Percentiles rank a stretch among this genome's conserved stretches.
These are phyloP conservation scores for Leucocoprinus leucothites DNA, from an alignment of 768 basidiomycete species.

Conservation along the genomic window DNA sequence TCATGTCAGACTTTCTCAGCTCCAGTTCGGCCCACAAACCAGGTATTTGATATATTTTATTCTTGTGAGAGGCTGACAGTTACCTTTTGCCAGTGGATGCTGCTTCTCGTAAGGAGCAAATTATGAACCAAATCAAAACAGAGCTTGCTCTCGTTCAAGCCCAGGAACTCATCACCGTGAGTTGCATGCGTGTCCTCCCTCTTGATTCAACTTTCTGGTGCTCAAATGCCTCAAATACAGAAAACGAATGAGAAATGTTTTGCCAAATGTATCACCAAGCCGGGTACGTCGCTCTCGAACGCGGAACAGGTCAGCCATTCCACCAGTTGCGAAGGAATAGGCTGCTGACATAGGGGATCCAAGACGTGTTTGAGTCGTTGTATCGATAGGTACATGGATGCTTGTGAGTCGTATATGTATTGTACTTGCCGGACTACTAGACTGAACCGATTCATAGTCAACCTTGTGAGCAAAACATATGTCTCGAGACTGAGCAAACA, in stretches of 20 bases:
- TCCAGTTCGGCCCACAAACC: conserved; percentile 26
- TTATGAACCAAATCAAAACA: conserved; percentile 62
- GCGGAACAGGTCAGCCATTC: conserved; percentile 4
- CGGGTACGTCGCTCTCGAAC: conserved; percentile 32
- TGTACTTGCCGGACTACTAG: background rate
- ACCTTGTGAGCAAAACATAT: conserved; percentile 73
- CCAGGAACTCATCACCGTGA: conserved; percentile 78
- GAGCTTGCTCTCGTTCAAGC: conserved; percentile 75
- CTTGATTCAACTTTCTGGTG: background rate
- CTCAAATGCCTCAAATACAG: no score
- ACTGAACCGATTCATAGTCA: conserved; percentile 45
- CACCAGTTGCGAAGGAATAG: background rate
- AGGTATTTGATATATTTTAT: background rate
- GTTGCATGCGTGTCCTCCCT: conserved; percentile 15
- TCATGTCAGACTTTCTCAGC: conserved; percentile 56
- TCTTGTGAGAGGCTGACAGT: background rate
- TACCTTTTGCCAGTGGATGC: conserved; percentile 30
- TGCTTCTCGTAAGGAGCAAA: conserved; percentile 45
- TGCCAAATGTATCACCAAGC: conserved; percentile 74
- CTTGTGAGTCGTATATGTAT: conserved; percentile 51
- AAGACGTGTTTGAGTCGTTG: conserved; percentile 77
- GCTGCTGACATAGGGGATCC: background rate
- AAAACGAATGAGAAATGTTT: conserved; percentile 81
- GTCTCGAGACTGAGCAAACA: conserved; percentile 54
- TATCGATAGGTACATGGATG: conserved; percentile 81